Conservation (phyloP, 2,329 filamentous ascomycete species). For the Eutypa lata region DNA sequence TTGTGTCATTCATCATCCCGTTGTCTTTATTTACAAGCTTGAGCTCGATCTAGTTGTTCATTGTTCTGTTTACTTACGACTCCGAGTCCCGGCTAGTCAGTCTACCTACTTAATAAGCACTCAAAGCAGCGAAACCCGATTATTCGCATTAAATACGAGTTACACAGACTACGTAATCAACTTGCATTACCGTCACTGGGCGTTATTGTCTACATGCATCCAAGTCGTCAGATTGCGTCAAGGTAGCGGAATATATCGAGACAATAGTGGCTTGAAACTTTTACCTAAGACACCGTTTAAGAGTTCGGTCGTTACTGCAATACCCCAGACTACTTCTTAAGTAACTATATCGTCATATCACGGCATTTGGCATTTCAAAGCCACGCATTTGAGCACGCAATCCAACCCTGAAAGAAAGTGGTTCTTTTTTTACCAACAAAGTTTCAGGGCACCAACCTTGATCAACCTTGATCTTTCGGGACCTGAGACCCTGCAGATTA, state of each 20-base stretch:
- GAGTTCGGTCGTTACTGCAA: not conserved
- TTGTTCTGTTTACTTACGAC: not conserved
- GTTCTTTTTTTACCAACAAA: constrained; percentile 9
- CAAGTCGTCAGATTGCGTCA: not conserved
- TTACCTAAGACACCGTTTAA: not conserved
- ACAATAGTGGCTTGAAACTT: not conserved
- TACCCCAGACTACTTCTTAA: constrained; percentile 2
- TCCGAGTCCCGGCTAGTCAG: not conserved
- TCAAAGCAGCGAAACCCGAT: too few relatives aligned
- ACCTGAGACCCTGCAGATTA: not conserved
- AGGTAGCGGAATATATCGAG: not conserved
- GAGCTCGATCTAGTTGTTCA: not conserved
- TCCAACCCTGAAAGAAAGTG: constrained; percentile 5
- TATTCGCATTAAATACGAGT: not conserved
- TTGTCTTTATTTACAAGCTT: not conserved
- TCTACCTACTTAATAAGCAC: too few relatives aligned
- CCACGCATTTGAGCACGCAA: constrained; percentile 18
- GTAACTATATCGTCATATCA: constrained; percentile 27
- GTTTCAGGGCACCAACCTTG: not conserved
- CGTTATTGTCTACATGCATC: not conserved
- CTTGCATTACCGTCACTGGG: not conserved
- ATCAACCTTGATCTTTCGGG: not conserved
- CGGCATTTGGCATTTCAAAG: constrained; percentile 19
- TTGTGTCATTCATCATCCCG: not conserved
- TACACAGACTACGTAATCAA: not conserved